Evolutionary conservation across 2,329 filamentous ascomycete genomes (phyloP), one percentile per base, ranked within the genome.

Genomic region (Diaporthe nobilis): DNA sequence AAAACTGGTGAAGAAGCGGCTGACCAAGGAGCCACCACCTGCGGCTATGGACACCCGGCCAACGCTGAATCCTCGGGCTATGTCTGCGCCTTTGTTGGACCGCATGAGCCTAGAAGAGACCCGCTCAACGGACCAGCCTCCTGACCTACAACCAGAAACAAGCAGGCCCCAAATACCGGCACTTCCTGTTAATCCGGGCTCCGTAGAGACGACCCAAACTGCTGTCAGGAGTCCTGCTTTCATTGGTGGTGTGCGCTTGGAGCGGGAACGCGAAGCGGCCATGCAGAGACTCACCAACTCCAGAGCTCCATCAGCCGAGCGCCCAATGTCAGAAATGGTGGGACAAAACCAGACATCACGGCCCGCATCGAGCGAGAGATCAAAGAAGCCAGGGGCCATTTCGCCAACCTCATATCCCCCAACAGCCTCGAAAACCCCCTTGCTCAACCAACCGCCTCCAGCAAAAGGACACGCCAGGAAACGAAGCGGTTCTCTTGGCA

Each of bases 241-340:
- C 77, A 83, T 87, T 39, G 86, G 86, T 0, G 86, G 86, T 34
- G 83, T 84, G 71, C 87, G 86, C 72, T 80, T 87, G 22, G 85
- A 87, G 75, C 81, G 85, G 68, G 82, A 87, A 76, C 83, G 84
- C 65, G 82, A 86, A 13, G 82, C 82, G 1, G 83, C 83, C 34
- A 60, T 75, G 51, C 68, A 75, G 58, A 73, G 72, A 28, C n/a
- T 76, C 25, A 34, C 76, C 22, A 71, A 74, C 22, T 60, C 76
- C 28, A 74, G 71, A 49, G 77, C 71, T 57, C 28, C 76, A 31
- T 73, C 68, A 13, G 47, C 70, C 5, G 75, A 77, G 58, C 75
- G 75, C 13, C 44, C 68, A 37, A 68, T 25, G n/a, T 44, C 75
- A 17, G 73, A 74, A 25, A 42, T 71, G 25, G 17, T 51, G 34